Conservation (phyloP, 2,329 filamentous ascomycete species). For the Neofusicoccum kwambonambiense region DNA sequence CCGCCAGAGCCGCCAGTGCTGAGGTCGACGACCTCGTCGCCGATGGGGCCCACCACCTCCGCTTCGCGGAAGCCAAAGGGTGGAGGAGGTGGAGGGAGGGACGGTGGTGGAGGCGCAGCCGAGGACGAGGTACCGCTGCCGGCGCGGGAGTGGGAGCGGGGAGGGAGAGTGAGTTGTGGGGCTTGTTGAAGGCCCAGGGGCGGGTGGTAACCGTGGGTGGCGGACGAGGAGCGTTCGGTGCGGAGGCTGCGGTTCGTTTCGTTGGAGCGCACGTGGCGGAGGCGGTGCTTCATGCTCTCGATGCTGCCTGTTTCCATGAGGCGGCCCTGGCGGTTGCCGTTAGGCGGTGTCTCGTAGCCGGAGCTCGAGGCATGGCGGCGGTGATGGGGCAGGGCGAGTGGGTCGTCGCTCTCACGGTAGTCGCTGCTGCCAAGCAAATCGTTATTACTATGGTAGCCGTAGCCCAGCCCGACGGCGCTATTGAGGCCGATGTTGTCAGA, state of each 20-base stretch:
- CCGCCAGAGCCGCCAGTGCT: neutral
- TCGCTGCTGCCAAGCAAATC: conserved; percentile 26
- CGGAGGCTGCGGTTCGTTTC: conserved; percentile 24
- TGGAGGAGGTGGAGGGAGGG: neutral
- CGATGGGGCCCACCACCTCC: conserved; percentile 25
- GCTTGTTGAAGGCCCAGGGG: neutral
- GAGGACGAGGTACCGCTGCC: neutral
- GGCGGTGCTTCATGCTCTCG: conserved; percentile 25
- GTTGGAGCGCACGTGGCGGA: conserved; percentile 33
- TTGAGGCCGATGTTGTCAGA: conserved; percentile 8
- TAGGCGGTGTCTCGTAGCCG: conserved; percentile 29
- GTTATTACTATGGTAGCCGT: conserved; percentile 8
- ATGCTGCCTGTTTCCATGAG: neutral
- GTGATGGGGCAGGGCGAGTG: neutral
- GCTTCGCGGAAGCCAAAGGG: conserved; percentile 37
- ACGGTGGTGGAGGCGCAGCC: neutral
- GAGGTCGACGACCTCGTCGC: neutral
- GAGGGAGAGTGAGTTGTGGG: neutral
- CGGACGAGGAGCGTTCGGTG: conserved; percentile 1
- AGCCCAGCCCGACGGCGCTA: conserved; percentile 6
- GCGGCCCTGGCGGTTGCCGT: conserved; percentile 19
- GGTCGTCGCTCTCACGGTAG: conserved; percentile 21
- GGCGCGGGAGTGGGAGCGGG: neutral
- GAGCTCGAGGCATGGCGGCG: neutral
- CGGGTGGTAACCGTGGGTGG: neutral